Evolutionary conservation across 106 monocot species (phyloP).

Genomic region (Iris macrosiphon): DNA sequence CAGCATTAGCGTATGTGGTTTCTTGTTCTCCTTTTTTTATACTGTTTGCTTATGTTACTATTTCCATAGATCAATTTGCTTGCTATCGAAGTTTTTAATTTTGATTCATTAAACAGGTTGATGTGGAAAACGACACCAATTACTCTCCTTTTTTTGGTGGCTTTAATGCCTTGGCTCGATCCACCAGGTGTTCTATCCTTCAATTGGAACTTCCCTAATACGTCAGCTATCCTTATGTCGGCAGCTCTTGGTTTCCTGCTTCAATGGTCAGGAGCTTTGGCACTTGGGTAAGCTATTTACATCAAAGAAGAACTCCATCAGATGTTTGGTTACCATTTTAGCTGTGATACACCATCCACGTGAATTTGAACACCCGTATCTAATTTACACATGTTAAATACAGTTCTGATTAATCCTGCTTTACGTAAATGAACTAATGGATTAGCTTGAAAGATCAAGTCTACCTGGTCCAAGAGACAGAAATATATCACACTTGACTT

Average conservation of each 20-base stretch:
- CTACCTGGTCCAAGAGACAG: no score
- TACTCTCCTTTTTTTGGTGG: constrained; percentile 49
- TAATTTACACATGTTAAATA: no score
- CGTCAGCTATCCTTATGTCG: constrained; percentile 43
- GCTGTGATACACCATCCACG: no score
- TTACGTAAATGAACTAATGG: no score
- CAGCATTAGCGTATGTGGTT: constrained; percentile 63
- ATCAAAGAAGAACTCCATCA: no score
- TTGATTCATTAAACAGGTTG: constrained; percentile 33
- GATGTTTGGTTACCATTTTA: no score
- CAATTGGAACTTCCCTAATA: constrained; percentile 39
- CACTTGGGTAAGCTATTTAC: constrained; percentile 43
- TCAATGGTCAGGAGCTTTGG: constrained; percentile 68
- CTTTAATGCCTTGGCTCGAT: constrained; percentile 71
- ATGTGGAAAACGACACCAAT: constrained; percentile 86
- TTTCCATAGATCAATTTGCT: no score
- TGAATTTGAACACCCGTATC: no score
- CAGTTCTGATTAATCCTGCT: no score
- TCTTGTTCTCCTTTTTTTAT: not conserved
- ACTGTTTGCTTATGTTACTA: no score
- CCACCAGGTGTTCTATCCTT: constrained; percentile 62
- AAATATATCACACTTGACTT: no score
- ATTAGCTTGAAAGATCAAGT: no score
- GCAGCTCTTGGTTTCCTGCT: constrained; percentile 63
- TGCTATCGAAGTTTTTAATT: not conserved